These are phyloP conservation scores for Sporothrix sp. DNA, from an alignment of 2,329 filamentous ascomycete species.

Conservation along the genomic window DNA sequence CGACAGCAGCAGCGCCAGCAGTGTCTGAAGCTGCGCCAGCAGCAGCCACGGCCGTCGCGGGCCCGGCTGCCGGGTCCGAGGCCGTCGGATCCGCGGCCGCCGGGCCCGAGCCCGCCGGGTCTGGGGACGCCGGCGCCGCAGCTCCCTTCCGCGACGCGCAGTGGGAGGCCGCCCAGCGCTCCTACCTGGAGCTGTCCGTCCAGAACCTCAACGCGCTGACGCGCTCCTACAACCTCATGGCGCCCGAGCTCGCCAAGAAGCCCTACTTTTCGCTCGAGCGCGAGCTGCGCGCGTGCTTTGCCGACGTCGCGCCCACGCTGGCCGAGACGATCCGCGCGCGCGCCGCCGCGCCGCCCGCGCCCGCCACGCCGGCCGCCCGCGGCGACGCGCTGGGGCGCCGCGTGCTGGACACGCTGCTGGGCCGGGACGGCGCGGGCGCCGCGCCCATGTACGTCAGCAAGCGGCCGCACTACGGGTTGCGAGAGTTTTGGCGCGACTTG, in stretches of 20 bases:
- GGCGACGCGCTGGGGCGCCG: constrained; percentile 34
- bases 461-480: constrained; percentile 71
- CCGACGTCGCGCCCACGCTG: constrained; percentile 72
- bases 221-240: constrained; percentile 89
- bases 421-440: constrained; percentile 32
- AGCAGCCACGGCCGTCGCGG: too few species aligned
- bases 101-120: too few species aligned
- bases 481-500: constrained; percentile 81
- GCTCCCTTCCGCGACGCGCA: constrained; percentile 66
- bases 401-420: constrained; percentile 52
- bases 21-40: too few species aligned
- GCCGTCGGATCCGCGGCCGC: too few species aligned
- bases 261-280: constrained; percentile 79
- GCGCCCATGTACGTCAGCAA: constrained; percentile 64
- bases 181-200: constrained; percentile 69
- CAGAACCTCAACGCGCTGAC: constrained; percentile 69
- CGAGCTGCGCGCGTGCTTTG: constrained; percentile 72
- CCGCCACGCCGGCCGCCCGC: constrained; percentile 30
- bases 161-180: constrained; percentile 63
- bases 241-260: constrained; percentile 83
- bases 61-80: too few species aligned
- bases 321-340: constrained; percentile 63
- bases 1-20: too few species aligned
- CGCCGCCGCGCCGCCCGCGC: constrained; percentile 38
- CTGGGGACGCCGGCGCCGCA: too few species aligned